Percentiles rank a stretch among this genome's conserved stretches.
Evolutionary conservation across 2,329 filamentous ascomycete genomes (phyloP).

Genomic region (Chaetomium olivaceum): DNA sequence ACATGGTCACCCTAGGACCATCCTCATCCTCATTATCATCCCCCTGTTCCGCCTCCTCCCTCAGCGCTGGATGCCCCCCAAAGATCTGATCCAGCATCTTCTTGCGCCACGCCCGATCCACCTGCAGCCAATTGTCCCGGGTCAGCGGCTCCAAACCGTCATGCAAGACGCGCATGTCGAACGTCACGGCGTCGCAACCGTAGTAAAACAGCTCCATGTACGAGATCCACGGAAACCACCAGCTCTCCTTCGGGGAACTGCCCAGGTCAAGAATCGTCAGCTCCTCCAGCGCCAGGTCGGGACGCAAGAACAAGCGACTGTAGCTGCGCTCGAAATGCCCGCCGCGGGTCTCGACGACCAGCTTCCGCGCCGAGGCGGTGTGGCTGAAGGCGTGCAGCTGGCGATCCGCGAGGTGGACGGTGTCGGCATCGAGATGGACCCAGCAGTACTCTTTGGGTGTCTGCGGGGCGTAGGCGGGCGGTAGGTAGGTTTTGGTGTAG

Average conservation of each 20-base stretch:
- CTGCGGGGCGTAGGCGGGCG: not conserved
- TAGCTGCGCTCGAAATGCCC: not conserved
- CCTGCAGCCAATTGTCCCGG: not conserved
- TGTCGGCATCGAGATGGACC: not conserved
- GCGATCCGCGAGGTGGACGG: not conserved
- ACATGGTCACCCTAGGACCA: not conserved
- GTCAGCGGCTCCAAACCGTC: not conserved
- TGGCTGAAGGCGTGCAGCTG: not conserved
- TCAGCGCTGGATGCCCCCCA: not conserved
- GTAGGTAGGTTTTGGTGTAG: not conserved
- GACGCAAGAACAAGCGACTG: not conserved
- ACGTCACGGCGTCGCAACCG: not conserved
- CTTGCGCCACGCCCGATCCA: not conserved
- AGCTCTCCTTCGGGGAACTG: not conserved
- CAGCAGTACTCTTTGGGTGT: not conserved
- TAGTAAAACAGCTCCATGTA: not conserved
- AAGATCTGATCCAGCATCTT: not conserved
- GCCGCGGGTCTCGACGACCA: not conserved
- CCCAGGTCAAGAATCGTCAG: not conserved
- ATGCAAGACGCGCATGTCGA: not conserved
- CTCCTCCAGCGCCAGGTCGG: not conserved
- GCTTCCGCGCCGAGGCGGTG: too few relatives aligned
- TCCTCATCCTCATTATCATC: not conserved
- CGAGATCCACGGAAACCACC: not conserved
- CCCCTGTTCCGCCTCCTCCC: not conserved